Evolutionary conservation across 2,329 filamentous ascomycete species (phyloP).

Genomic region (Aureobasidium sp.): DNA sequence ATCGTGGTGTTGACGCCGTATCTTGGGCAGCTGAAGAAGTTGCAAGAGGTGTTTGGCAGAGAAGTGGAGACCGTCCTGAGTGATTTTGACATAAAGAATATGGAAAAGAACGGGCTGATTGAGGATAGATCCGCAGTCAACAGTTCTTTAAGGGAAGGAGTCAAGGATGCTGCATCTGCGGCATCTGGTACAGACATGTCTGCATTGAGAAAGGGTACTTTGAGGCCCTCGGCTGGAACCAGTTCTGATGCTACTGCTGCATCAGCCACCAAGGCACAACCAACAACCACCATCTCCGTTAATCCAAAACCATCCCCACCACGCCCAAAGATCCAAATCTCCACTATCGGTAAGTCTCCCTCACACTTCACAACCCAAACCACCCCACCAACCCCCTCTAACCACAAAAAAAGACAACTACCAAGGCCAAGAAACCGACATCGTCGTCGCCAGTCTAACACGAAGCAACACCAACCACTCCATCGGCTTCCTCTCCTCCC

Average conservation of each 20-base stretch:
- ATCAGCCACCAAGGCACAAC: not conserved
- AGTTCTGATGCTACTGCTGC: not conserved
- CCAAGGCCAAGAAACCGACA: conserved; percentile 67
- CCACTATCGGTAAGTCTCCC: not conserved
- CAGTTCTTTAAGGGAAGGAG: not conserved
- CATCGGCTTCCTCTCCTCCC: conserved; percentile 59
- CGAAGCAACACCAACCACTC: conserved; percentile 56
- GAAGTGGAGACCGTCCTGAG: conserved; percentile 56
- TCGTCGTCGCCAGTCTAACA: conserved; percentile 64
- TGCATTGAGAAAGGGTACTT: not conserved
- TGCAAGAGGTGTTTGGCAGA: conserved; percentile 39
- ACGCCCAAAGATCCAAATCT: not conserved
- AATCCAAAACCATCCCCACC: not conserved
- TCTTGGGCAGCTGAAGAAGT: conserved; percentile 47
- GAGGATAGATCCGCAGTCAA: conserved; percentile 13
- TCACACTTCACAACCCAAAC: too few species aligned
- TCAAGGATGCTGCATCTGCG: too few species aligned
- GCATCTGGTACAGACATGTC: not conserved
- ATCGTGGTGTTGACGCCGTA: conserved; percentile 66
- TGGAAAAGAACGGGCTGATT: conserved; percentile 31
- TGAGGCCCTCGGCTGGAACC: not conserved
- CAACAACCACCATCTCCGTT: not conserved
- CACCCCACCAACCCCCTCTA: too few species aligned
- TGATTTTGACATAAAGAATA: conserved; percentile 53
- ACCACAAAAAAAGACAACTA: conserved; percentile 47